These are phyloP conservation scores for Lachancea sp. DNA, from an alignment of 805 yeast species.

Conservation along the genomic window DNA sequence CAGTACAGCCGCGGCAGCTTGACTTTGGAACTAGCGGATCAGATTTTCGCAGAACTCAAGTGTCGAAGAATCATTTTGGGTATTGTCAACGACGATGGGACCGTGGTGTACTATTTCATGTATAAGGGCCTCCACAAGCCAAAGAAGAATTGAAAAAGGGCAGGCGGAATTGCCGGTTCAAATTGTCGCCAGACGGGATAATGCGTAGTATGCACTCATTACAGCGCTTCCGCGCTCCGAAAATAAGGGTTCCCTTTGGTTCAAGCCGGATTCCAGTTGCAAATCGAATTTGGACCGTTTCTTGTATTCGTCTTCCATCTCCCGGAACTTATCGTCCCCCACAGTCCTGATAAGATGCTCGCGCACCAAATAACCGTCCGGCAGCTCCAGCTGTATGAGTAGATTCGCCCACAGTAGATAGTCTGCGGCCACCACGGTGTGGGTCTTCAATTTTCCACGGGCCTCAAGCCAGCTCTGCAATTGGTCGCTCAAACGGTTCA, in stretches of 20 bases:
- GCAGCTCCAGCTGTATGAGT: conserved; percentile 21
- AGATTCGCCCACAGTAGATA: conserved; percentile 23
- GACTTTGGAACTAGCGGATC: conserved; percentile 22
- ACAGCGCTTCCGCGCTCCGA: conserved; percentile 27
- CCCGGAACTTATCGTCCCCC: conserved; percentile 12
- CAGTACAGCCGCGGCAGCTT: conserved; percentile 20
- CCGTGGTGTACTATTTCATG: conserved; percentile 62
- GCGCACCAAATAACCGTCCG: conserved; percentile 18
- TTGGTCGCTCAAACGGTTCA: conserved; percentile 14
- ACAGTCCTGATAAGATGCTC: conserved; percentile 12
- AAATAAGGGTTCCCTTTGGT: conserved; percentile 20
- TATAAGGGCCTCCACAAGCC: conserved; percentile 65
- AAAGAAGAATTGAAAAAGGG: conserved; percentile 41
- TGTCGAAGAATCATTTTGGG: conserved; percentile 46
- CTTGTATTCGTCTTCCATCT: conserved; percentile 8
- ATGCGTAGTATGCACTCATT: conserved; percentile 19
- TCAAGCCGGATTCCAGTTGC: neutral
- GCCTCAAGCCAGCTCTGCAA: conserved; percentile 21
- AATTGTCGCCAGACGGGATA: conserved; percentile 2
- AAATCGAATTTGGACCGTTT: conserved; percentile 6
- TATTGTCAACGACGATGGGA: conserved; percentile 57
- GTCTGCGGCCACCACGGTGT: conserved; percentile 19
- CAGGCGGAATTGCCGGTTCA: too few species aligned
- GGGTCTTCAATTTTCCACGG: conserved; percentile 6
- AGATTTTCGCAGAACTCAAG: conserved; percentile 17